Percentiles rank a stretch among this genome's conserved stretches.
Evolutionary conservation across 306 rosid genomes (phyloP).

Genomic region (Sechiopsis laciniata): DNA sequence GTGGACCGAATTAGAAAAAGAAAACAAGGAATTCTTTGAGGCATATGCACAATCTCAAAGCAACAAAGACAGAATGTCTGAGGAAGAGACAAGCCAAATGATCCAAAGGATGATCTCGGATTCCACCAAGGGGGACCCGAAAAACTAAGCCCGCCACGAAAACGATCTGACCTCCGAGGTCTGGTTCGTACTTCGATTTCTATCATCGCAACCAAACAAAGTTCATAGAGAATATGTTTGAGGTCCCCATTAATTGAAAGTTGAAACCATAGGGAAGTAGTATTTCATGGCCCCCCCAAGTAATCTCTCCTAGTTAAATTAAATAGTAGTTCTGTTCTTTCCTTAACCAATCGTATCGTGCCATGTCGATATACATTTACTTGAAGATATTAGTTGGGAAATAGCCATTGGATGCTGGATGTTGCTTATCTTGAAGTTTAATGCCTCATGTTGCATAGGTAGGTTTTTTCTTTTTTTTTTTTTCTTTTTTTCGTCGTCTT

Average conservation of each 20-base stretch:
- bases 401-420: conserved; percentile 8
- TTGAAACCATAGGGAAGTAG: not conserved
- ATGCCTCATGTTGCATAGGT: not conserved
- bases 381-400: not conserved
- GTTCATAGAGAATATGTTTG: not conserved
- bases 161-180: conserved; percentile 8
- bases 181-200: not conserved
- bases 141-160: conserved; percentile 21
- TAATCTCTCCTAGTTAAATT: not conserved
- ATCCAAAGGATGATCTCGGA: conserved; percentile 62
- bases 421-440: not conserved
- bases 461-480: not conserved
- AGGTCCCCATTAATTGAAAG: conserved; percentile 5
- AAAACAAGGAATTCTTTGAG: conserved; percentile 80
- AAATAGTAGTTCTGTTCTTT: not conserved
- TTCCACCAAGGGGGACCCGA: conserved; percentile 37
- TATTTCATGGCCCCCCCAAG: not conserved
- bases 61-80: conserved; percentile 63
- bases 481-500: not conserved
- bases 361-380: conserved; percentile 5
- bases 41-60: conserved; percentile 55
- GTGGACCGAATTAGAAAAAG: conserved; percentile 89
- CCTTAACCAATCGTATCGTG: not conserved
- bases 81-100: conserved; percentile 81
- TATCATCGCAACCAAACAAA: conserved; percentile 8